Conservation (phyloP, 306 rosid species). For the Quercus mongolica region DNA sequence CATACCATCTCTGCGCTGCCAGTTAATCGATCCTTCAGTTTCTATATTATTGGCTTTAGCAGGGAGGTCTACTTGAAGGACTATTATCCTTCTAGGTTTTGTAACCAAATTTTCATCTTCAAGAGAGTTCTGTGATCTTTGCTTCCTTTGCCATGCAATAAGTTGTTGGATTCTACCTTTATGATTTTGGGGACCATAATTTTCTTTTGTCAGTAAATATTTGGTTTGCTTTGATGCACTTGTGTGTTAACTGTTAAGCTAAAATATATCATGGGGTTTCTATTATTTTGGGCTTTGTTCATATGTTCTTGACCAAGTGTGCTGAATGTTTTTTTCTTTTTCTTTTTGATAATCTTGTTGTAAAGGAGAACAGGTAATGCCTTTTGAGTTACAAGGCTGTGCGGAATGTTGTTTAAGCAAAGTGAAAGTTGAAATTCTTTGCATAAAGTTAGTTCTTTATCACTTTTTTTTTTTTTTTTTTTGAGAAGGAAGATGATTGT, state of each 20-base stretch:
- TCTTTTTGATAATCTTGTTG: no score
- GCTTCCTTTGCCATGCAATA: neutral
- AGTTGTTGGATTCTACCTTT: neutral
- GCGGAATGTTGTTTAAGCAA: neutral
- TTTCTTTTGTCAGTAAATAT: neutral
- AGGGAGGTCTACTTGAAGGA: conserved; percentile 88
- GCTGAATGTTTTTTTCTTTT: neutral
- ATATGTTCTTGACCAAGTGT: neutral
- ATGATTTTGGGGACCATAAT: neutral
- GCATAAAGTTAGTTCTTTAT: no score
- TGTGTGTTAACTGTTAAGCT: neutral
- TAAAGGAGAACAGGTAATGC: no score
- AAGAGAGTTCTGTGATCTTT: neutral
- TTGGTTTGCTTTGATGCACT: neutral
- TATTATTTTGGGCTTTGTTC: neutral
- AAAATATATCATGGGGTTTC: neutral
- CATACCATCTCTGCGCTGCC: conserved; percentile 91
- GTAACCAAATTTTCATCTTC: conserved; percentile 27
- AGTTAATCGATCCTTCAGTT: conserved; percentile 72
- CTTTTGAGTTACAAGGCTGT: no score
- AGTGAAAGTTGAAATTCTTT: no score
- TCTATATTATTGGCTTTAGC: conserved; percentile 73
- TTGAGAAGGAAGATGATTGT: no score
- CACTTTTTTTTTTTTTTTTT: no score
- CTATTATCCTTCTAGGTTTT: conserved; percentile 75